Evolutionary conservation across 2,329 filamentous ascomycete genomes (phyloP).

Genomic region (Trichoderma pleuroti): DNA sequence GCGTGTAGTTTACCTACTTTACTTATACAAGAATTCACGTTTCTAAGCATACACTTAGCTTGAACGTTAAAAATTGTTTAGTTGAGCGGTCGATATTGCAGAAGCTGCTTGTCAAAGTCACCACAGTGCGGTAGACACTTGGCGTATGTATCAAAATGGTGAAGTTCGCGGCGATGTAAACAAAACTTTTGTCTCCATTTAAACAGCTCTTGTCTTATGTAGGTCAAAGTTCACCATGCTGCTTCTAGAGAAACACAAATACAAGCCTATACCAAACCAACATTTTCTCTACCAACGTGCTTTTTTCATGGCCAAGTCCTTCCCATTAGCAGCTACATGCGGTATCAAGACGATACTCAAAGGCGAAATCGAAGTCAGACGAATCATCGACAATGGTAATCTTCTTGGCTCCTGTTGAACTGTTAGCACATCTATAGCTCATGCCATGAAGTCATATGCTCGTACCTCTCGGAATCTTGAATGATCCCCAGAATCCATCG

Average conservation of each 20-base stretch:
- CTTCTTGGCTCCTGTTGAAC: neutral
- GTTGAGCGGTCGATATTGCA: neutral
- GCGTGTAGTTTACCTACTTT: neutral
- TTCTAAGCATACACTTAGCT: neutral
- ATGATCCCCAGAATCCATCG: constrained; percentile 6
- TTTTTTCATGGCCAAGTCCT: neutral
- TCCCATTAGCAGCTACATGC: neutral
- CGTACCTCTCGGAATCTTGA: constrained; percentile 7
- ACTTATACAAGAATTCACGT: neutral
- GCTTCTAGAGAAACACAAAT: neutral
- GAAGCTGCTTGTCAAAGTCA: neutral
- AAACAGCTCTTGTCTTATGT: neutral
- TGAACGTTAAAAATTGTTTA: neutral
- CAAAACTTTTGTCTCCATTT: neutral
- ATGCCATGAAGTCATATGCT: neutral
- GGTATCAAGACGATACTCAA: constrained; percentile 5
- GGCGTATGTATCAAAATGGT: neutral
- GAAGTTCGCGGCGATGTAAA: neutral
- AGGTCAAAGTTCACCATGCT: neutral
- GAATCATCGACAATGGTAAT: neutral
- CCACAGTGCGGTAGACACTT: neutral
- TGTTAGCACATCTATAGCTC: neutral
- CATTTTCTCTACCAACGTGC: neutral
- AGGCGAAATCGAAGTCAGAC: neutral
- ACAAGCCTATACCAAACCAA: neutral